Evolutionary conservation across 78 protist species (phyloP), one percentile per base, ranked within the genome.

Genomic region (Planoprotostelium fungivorum): DNA sequence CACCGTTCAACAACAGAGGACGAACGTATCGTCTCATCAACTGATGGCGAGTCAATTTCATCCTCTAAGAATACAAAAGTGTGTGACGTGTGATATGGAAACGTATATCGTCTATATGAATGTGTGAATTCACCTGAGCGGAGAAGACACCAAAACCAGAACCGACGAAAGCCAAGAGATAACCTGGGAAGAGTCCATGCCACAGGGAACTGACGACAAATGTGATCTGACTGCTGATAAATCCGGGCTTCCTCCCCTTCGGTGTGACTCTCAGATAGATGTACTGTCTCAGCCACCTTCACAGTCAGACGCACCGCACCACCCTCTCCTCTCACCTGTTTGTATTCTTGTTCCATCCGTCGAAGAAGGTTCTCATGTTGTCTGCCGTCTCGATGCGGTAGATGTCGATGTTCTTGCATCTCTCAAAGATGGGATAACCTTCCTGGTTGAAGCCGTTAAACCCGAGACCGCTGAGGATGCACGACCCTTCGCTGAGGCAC

Each of bases 111-210:
- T n/a, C n/a, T n/a, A n/a, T n/a, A n/a, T n/a, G n/a, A n/a, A n/a
- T n/a, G n/a, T n/a, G n/a, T n/a, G n/a, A 91, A 35, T 89, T 88
- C 37, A 89, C 94, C 73, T 91, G 88, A 38, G 94, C 90, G 29
- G 89, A 87, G 31, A 89, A 91, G 0, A 91, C 89, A 85, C 88
- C 88, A 86, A 91, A 91, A 1, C 92, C 86, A 0, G 91, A 35
- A 1, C 37, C 38, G 0, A 85, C 51, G 38, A 91, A 91, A 89
- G 89, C 88, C 83, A 91, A 36, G 38, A 89, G 89, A 86, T 91
- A 91, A 34, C 96, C 96, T 63, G 96, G 96, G 86, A 91, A 94
- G 94, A 94, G 89, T 63, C 96, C 97, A 23, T 95, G 97, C 97
- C 97, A 95, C 85, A 95, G 90, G 38, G 97, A 94, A 37, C 91